Evolutionary conservation across 345 rosid genomes (phyloP).

Genomic region (Bruguiera sexangula): DNA sequence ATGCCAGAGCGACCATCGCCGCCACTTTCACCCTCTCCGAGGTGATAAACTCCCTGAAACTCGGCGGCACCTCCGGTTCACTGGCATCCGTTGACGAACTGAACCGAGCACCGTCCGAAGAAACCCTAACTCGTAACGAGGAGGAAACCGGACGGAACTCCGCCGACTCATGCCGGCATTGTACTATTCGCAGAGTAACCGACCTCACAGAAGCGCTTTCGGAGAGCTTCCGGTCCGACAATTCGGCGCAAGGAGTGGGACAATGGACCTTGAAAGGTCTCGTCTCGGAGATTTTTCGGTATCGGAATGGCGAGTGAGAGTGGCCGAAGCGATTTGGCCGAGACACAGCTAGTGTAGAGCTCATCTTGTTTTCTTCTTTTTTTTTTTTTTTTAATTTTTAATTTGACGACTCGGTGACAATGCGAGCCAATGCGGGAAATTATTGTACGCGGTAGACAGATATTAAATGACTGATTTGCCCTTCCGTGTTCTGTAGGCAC

Average conservation of each 20-base stretch:
- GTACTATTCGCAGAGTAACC: slow-evolving; percentile 8
- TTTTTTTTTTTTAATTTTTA: too few species aligned
- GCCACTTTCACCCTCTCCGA: slow-evolving; percentile 93
- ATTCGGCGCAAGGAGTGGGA: slow-evolving; percentile 11
- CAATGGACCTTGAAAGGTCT: slow-evolving; percentile 7
- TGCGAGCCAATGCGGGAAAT: too few species aligned
- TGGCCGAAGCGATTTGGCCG: neutral
- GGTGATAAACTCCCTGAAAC: slow-evolving; percentile 73
- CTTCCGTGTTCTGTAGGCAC: neutral
- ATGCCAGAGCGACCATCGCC: slow-evolving; percentile 83
- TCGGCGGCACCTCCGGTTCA: slow-evolving; percentile 35
- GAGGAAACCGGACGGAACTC: slow-evolving; percentile 17
- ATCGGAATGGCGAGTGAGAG: neutral
- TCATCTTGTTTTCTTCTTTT: neutral
- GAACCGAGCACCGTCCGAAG: slow-evolving; percentile 44
- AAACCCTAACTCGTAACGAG: slow-evolving; percentile 37
- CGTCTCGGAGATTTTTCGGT: neutral
- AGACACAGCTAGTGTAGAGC: slow-evolving; percentile 1
- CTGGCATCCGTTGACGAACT: slow-evolving; percentile 30
- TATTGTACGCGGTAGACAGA: too few species aligned
- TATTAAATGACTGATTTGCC: neutral
- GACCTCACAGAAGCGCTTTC: slow-evolving; percentile 10
- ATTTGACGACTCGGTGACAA: neutral
- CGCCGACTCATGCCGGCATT: slow-evolving; percentile 11
- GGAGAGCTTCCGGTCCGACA: slow-evolving; percentile 6